Evolutionary conservation across 768 basidiomycete genomes (phyloP).

Genomic region (Mrakia gelida): DNA sequence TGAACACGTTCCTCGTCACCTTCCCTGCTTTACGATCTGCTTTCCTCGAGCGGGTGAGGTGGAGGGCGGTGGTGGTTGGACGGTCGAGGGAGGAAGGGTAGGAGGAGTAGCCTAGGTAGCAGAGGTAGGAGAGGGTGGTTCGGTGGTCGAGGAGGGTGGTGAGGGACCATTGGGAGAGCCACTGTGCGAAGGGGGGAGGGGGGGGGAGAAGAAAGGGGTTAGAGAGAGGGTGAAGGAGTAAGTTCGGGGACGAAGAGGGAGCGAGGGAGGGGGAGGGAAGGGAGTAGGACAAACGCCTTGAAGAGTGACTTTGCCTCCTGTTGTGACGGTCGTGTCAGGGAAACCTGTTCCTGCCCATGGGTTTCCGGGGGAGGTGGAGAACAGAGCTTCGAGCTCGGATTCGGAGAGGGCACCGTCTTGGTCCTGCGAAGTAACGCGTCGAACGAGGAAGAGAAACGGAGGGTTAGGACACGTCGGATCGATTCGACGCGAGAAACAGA

Average conservation of each 20-base stretch:
- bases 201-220: background rate
- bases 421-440: constrained; percentile 54
- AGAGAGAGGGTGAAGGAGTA: background rate
- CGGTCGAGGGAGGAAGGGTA: constrained; percentile 41
- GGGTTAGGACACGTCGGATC: constrained; percentile 26
- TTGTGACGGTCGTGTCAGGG: constrained; percentile 79
- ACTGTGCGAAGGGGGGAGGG: no score
- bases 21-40: constrained; percentile 80
- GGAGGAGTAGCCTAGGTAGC: constrained; percentile 75
- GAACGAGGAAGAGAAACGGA: background rate
- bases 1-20: constrained; percentile 82
- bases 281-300: constrained; percentile 54
- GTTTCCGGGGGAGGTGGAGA: constrained; percentile 91
- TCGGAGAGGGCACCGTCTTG: constrained; percentile 88
- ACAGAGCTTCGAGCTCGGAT: constrained; percentile 76
- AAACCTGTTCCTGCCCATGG: constrained; percentile 93
- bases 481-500: background rate
- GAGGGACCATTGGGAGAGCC: constrained; percentile 99
- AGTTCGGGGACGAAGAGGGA: background rate
- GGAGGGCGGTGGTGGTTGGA: constrained; percentile 67
- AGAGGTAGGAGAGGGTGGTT: constrained; percentile 87
- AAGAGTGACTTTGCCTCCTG: constrained; percentile 76
- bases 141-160: constrained; percentile 91
- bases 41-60: constrained; percentile 77
- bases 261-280: background rate